Evolutionary conservation across 306 rosid species (phyloP).

Genomic region (Glycyrrhiza uralensis): DNA sequence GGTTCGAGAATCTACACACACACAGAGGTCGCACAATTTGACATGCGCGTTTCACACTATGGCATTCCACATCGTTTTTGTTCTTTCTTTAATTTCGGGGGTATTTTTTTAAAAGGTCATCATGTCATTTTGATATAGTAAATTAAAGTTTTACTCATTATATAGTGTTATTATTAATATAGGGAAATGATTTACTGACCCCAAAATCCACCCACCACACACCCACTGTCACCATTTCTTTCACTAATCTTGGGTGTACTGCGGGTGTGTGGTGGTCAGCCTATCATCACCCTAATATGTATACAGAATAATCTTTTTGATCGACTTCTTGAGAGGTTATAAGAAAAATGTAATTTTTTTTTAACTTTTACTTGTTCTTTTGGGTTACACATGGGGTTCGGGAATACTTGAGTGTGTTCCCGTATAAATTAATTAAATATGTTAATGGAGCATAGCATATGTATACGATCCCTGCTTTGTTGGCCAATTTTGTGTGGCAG

Average conservation of each 20-base stretch:
- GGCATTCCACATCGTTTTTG: background rate
- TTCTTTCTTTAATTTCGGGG: background rate
- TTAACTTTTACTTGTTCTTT: background rate
- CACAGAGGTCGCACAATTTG: constrained; percentile 3
- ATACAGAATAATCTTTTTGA: background rate
- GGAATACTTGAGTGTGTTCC: constrained; percentile 10
- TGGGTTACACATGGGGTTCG: background rate
- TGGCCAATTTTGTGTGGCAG: background rate
- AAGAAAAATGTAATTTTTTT: background rate
- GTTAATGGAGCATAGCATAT: constrained; percentile 27
- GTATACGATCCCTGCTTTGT: background rate
- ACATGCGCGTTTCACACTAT: background rate
- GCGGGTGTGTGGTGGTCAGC: too few relatives aligned
- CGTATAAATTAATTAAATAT: constrained; percentile 11
- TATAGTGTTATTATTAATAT: background rate
- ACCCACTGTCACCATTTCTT: too few relatives aligned
- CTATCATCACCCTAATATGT: too few relatives aligned
- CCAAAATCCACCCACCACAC: too few relatives aligned
- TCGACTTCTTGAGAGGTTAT: background rate
- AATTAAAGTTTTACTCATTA: background rate
- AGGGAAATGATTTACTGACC: too few relatives aligned
- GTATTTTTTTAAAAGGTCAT: background rate
- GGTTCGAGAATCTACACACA: constrained; percentile 8
- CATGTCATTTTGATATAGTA: background rate
- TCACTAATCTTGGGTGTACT: too few relatives aligned